Base-by-base conservation (phyloP, 1,284 basidiomycete species). In the Neonothopanus nambi region DNA sequence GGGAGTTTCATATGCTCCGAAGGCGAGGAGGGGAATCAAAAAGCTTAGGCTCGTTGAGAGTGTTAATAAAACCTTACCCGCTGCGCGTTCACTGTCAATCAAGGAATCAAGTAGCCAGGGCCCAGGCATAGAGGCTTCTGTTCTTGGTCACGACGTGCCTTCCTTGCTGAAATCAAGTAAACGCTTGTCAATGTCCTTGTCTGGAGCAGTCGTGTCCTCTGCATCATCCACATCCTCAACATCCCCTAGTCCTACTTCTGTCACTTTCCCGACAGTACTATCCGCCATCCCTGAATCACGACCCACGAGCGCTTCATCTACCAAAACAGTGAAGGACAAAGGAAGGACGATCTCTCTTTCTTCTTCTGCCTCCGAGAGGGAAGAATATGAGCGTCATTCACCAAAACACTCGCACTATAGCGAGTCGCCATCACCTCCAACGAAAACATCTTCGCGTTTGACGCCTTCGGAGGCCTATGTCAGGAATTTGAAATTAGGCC, bases 221-320 rank as follows among this genome's bases (percentile, higher is more conserved):
- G 38, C 24, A 13, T 45, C 44, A 30, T 61, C 62, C 13, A 47
- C 51, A 33, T 44, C 59, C 11, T 57, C 57, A 15, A 57, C 58
- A 7, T 74, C 74, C 68, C 4, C 64, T 70, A 75, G 70, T 45
- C 70, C 73, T 3, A 70, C 69, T 5, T 55, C 56, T 2, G 21
- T 50, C 8, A 36, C 18, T 9, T 56, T 56, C 33, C 63, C 71
- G 46, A 69, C 69, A 9, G 71, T 70, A 0, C 66, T 78, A 5
- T 71, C 71, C 33, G 70, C 74, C 2, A 78, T 77, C 41, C 75
- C 76, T 9, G 76, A 78, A 59, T 57, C 67, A 2, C 51, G 56
- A 5, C 39, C 61, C 2, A 13, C 30, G 13, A 33, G 30, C 30
- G 30, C 30, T 33, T 33, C 30, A 33, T 33, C 30, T 33, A 33